Percentiles rank a stretch among this genome's conserved stretches.
Conservation (phyloP, 2,329 filamentous ascomycete species). For the Paecilomyces fulvus region DNA sequence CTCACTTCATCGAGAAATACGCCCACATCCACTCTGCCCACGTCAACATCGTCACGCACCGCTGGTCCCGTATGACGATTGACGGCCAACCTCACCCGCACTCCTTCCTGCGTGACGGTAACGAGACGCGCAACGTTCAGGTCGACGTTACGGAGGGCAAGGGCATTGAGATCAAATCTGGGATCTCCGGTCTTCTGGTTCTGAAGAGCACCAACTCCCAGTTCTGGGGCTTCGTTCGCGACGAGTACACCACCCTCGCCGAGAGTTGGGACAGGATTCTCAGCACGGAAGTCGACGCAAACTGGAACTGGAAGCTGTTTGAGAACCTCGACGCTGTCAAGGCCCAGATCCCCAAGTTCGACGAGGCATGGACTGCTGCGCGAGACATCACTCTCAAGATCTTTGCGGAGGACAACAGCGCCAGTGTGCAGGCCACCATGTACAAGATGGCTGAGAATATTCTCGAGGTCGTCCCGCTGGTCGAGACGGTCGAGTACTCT, state of each 20-base stretch:
- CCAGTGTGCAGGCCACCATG: conserved; percentile 95
- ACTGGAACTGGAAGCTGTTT: conserved; percentile 78
- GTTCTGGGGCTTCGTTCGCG: conserved; percentile 87
- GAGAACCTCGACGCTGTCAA: conserved; percentile 58
- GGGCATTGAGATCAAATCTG: conserved; percentile 68
- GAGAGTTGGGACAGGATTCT: conserved; percentile 95
- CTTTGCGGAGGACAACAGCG: conserved; percentile 83
- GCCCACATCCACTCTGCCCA: conserved; percentile 78
- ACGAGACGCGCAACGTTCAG: conserved; percentile 78
- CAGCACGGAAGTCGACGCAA: conserved; percentile 81
- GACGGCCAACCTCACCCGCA: conserved; percentile 89
- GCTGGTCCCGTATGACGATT: conserved; percentile 82
- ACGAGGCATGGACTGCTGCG: conserved; percentile 69
- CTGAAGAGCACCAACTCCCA: conserved; percentile 95
- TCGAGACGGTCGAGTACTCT: conserved; percentile 68
- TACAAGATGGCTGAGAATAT: conserved; percentile 96
- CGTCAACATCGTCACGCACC: conserved; percentile 72
- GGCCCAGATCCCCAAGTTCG: conserved; percentile 57
- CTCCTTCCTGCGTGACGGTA: conserved; percentile 84
- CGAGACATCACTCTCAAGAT: conserved; percentile 78
- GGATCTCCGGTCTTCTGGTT: conserved; percentile 73
- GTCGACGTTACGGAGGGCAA: conserved; percentile 57
- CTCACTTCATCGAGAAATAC: conserved; percentile 85
- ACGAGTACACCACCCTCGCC: conserved; percentile 83
- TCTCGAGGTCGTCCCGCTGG: conserved; percentile 62